phyloP scores from a whole-genome alignment of 331 rosid genomes.

The Cydonia oblonga region DNA sequence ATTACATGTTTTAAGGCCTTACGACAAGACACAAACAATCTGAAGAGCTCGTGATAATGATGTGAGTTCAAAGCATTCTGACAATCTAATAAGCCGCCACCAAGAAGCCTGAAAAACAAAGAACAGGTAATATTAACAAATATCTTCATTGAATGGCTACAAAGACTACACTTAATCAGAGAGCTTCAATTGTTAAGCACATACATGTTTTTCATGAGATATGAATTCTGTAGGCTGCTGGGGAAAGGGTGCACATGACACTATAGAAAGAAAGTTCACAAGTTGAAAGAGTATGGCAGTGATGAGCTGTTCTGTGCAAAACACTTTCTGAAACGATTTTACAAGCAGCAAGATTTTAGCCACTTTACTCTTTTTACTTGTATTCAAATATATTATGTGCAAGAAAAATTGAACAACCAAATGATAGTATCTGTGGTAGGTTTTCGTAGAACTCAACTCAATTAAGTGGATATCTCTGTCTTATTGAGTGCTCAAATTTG shows the following conservation, averaged over 20 bases:
- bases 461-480: not conserved
- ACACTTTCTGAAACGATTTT: not conserved
- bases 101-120: conserved; percentile 59
- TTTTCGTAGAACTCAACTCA: not conserved
- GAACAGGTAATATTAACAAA: conserved; percentile 2
- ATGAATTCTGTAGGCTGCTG: not conserved
- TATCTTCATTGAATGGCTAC: conserved; percentile 4
- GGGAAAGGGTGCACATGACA: not conserved
- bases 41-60: conserved; percentile 38
- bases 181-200: not conserved
- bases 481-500: not conserved
- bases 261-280: not conserved
- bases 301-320: not conserved
- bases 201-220: not conserved
- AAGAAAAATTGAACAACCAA: not conserved
- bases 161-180: conserved; percentile 7
- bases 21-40: conserved; percentile 71
- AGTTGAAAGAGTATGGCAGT: not conserved
- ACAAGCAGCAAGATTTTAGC: not conserved
- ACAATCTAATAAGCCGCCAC: conserved; percentile 37
- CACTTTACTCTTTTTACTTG: not conserved
- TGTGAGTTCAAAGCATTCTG: conserved; percentile 17
- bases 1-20: conserved; percentile 55
- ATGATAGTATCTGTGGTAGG: not conserved
- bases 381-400: not conserved